Evolutionary conservation across 1,284 basidiomycete genomes (phyloP).

Genomic region (Gomphus sp.): DNA sequence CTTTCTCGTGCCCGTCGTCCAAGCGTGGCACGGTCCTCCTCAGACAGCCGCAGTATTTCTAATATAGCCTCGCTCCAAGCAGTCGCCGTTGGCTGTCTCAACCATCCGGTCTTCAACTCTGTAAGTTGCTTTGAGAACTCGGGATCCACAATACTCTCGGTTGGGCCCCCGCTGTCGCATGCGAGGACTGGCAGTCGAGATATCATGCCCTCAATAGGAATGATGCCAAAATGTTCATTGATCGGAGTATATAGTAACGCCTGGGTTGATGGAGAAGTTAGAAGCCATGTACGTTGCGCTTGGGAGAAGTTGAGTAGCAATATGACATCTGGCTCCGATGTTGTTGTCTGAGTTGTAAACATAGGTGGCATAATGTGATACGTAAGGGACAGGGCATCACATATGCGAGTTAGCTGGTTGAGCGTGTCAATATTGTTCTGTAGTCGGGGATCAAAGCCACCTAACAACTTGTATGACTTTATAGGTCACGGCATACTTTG

Average conservation of each 20-base stretch:
- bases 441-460: conserved; percentile 69
- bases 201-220: conserved; percentile 91
- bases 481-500: neutral
- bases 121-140: conserved; percentile 16
- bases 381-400: conserved; percentile 39
- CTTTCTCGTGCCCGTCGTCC: conserved; percentile 46
- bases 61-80: conserved; percentile 63
- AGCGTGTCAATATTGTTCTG: conserved; percentile 29
- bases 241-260: conserved; percentile 88
- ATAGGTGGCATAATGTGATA: conserved; percentile 39
- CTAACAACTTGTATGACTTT: conserved; percentile 23
- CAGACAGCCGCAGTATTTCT: conserved; percentile 48
- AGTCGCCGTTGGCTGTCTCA: conserved; percentile 49
- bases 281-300: conserved; percentile 64
- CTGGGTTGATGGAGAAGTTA: conserved; percentile 33
- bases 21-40: conserved; percentile 38
- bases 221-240: conserved; percentile 98
- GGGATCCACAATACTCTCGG: conserved; percentile 74
- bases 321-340: conserved; percentile 50
- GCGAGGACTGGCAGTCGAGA: conserved; percentile 88
- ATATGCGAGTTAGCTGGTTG: conserved; percentile 43
- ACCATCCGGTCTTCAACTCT: conserved; percentile 51
- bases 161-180: conserved; percentile 85
- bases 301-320: conserved; percentile 86
- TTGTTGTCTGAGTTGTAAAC: conserved; percentile 20